Base-by-base conservation (phyloP, 2,329 filamentous ascomycete genomes). In the Aspergillus arachidicola region DNA sequence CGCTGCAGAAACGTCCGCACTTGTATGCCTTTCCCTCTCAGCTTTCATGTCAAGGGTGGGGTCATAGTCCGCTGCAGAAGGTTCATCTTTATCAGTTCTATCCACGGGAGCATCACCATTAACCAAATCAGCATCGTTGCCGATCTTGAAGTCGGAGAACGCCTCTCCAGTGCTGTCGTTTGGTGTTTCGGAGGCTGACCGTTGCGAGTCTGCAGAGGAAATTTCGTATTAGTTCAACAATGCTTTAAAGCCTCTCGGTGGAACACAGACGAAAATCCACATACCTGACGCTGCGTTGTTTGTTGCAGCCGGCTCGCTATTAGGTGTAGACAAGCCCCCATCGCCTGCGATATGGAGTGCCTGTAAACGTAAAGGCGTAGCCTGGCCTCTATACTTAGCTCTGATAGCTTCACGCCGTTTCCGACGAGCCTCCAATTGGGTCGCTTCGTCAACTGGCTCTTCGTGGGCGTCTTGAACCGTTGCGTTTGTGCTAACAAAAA, bases 41-140 rank as follows among this genome's bases (percentile, higher is more conserved):
- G 96, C 92, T 75, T 90, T 85, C 91, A 94, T 95, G 74, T 97
- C 94, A 69, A 89, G 84, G 1, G 89, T 95, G 1, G 94, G 94
- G 73, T 97, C 92, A 75, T 97, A 97, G 76, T 97, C 92, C 63
- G 93, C 93, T 53, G 94, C 94, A n/a, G 93, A 97, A 6, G 92
- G 91, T 7, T 90, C 92, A 71, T 95, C 90, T 59, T 86, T 85
- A 53, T 87, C 86, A 66, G 78, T 77, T 68, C 75, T 75, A 48
- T 75, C 69, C 66, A 79, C 69, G 67, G 77, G 68, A 61, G 74
- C 66, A 70, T 73, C 67, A 65, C 76, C 68, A 73, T 92, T 91
- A 76, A 88, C 86, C 67, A 92, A 83, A 68, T 89, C 86, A 61
- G 87, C 84, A 72, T 92, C 90, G 70, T 88, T 86, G 71, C 86